Evolutionary conservation across 2,329 filamentous ascomycete genomes (phyloP).

Genomic region (Neonectria magnoliae): DNA sequence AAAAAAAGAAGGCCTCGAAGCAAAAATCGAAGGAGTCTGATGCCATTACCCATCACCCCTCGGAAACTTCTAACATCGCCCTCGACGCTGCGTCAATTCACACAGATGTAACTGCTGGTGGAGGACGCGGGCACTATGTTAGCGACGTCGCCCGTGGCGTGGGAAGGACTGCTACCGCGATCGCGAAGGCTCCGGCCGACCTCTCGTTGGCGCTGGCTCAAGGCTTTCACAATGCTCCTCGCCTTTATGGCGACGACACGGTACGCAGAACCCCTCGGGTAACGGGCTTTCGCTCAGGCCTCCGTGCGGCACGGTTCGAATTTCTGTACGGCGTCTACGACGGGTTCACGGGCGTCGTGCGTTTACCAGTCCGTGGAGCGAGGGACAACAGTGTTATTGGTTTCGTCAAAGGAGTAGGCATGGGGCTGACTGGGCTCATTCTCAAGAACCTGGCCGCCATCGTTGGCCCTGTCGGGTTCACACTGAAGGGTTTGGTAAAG

Average conservation of each 20-base stretch:
- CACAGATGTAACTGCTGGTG: conserved; percentile 32
- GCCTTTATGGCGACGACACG: conserved; percentile 75
- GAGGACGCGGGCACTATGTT: conserved; percentile 52
- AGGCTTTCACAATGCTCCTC: conserved; percentile 76
- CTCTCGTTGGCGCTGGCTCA: conserved; percentile 70
- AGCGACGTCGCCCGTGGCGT: conserved; percentile 64
- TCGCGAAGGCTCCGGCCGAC: conserved; percentile 68
- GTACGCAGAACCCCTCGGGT: conserved; percentile 71
- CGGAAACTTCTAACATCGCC: conserved; percentile 13
- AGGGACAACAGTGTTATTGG: conserved; percentile 60
- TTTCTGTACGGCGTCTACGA: conserved; percentile 73
- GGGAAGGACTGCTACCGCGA: conserved; percentile 59
- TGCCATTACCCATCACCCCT: neutral
- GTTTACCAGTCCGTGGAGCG: conserved; percentile 67
- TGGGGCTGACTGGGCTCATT: conserved; percentile 71
- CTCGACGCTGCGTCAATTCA: conserved; percentile 21
- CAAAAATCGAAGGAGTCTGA: conserved; percentile 3
- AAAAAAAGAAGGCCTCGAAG: conserved; percentile 9
- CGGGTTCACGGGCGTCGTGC: conserved; percentile 70
- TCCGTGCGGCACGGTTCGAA: conserved; percentile 69
- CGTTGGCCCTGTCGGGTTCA: conserved; percentile 69
- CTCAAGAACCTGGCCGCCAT: conserved; percentile 72
- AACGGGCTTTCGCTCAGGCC: conserved; percentile 71
- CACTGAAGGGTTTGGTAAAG: conserved; percentile 71
- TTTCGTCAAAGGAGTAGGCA: conserved; percentile 65